phyloP scores from a whole-genome alignment of 192 early-diverging fungal genomes.

The Backusella parvicylindrica region DNA sequence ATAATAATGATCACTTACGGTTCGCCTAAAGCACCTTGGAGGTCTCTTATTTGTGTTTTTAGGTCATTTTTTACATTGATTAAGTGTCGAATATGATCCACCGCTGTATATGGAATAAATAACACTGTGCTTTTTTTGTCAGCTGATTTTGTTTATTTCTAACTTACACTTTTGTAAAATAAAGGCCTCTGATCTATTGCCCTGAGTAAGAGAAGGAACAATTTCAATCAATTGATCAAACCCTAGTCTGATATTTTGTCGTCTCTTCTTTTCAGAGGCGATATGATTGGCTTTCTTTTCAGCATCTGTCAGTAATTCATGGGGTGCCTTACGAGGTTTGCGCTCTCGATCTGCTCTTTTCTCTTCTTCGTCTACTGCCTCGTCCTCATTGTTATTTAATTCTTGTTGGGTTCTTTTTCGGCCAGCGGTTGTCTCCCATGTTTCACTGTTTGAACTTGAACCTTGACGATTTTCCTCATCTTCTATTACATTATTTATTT shows the following conservation, averaged over 20 bases:
- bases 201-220: conserved; percentile 78
- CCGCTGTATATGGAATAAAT: conserved; percentile 43
- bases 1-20: conserved; percentile 24
- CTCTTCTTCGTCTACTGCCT: neutral
- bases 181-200: conserved; percentile 80
- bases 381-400: neutral
- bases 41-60: conserved; percentile 46
- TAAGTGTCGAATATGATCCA: conserved; percentile 73
- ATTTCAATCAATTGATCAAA: conserved; percentile 89
- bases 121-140: too few species aligned
- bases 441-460: neutral
- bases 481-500: too few species aligned
- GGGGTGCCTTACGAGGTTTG: conserved; percentile 35
- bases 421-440: neutral
- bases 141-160: neutral
- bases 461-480: neutral
- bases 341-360: conserved; percentile 10
- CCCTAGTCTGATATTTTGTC: conserved; percentile 86
- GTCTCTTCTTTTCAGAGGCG: conserved; percentile 89
- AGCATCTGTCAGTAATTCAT: conserved; percentile 82
- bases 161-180: conserved; percentile 76
- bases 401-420: neutral
- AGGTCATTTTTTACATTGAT: conserved; percentile 59
- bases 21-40: conserved; percentile 49
- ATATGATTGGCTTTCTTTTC: conserved; percentile 96